Evolutionary conservation across 805 yeast species (phyloP), one percentile per base, ranked within the genome.

Genomic region (Jamesozyma piceae): DNA sequence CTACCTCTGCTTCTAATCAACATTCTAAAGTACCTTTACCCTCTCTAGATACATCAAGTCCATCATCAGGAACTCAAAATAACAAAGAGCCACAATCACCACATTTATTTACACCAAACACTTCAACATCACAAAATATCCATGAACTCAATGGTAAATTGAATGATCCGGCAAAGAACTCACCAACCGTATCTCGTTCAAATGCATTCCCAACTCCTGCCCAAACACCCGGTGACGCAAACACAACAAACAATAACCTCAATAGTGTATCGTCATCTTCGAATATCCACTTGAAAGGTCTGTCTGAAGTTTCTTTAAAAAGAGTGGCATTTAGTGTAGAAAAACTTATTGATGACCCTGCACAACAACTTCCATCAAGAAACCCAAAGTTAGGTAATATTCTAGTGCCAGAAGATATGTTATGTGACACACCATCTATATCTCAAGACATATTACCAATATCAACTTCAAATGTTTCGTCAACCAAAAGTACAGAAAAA

Each of bases 311-410:
- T 1, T 58, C 60, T 21, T 65, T 84, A 58, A 72, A 75, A 48
- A 67, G 89, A 47, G 95, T 86, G 4, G 72, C 79, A 1, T 88
- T 88, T 62, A 85, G 89, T 1, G 71, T 85, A 5, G 84, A 82
- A 39, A 77, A 81, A 42, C 74, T 87, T 46, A 71, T 69, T 0
- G 71, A 70, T 47, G 95, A 88, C 60, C 96, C 97, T 2, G 95
- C 95, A 1, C 97, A 88, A 55, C 95, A 88, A 58, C 83, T 88
- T 47, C 96, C 97, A 2, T 82, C 95, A 2, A 67, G 95, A 55
- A 73, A 71, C 44, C 96, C 96, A 5, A 70, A 81, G 48, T 72
- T 74, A 52, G 96, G 97, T 4, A 82, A 85, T 55, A 89, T 81
- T 24, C 70, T 74, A 5, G 69, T 75, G 11, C 85, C 89, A 0